Conservation (phyloP, 768 basidiomycete genomes). For the Lactarius evosmus region DNA sequence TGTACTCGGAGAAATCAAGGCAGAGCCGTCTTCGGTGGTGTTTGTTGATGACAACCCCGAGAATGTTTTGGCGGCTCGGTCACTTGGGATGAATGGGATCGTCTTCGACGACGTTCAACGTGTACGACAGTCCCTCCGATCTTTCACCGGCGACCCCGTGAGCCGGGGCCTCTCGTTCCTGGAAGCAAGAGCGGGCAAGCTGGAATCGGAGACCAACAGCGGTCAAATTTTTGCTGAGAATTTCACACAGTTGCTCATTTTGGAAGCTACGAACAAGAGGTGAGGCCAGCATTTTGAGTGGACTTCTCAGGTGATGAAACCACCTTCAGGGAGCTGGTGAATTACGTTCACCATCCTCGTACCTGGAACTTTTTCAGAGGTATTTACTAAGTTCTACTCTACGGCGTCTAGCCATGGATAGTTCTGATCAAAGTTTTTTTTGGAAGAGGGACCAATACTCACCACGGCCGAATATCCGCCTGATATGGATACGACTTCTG, state of each 20-base stretch:
- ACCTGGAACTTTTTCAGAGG: slow-evolving; percentile 59
- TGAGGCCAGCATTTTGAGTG: slow-evolving; percentile 27
- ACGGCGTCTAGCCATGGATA: slow-evolving; percentile 29
- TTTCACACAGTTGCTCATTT: slow-evolving; percentile 56
- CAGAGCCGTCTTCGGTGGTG: slow-evolving; percentile 46
- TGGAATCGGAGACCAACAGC: slow-evolving; percentile 45
- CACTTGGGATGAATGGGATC: slow-evolving; percentile 54
- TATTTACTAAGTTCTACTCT: slow-evolving; percentile 37
- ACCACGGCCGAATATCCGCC: slow-evolving; percentile 50
- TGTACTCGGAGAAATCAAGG: slow-evolving; percentile 45
- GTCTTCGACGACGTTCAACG: slow-evolving; percentile 43
- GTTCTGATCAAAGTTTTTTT: slow-evolving; percentile 24
- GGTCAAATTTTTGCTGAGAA: slow-evolving; percentile 47
- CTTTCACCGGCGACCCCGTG: slow-evolving; percentile 47
- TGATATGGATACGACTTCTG: slow-evolving; percentile 58
- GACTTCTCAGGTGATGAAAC: background rate
- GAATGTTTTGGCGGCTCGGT: slow-evolving; percentile 55
- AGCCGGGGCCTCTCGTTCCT: slow-evolving; percentile 44
- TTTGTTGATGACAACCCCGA: slow-evolving; percentile 62
- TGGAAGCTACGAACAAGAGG: slow-evolving; percentile 49
- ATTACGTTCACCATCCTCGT: slow-evolving; percentile 38
- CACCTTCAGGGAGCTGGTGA: slow-evolving; percentile 41
- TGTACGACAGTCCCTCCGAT: slow-evolving; percentile 47
- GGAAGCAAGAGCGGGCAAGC: slow-evolving; percentile 38
- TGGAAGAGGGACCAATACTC: slow-evolving; percentile 36